Evolutionary conservation across 768 basidiomycete genomes (phyloP).

Genomic region (Auricularia sp.): DNA sequence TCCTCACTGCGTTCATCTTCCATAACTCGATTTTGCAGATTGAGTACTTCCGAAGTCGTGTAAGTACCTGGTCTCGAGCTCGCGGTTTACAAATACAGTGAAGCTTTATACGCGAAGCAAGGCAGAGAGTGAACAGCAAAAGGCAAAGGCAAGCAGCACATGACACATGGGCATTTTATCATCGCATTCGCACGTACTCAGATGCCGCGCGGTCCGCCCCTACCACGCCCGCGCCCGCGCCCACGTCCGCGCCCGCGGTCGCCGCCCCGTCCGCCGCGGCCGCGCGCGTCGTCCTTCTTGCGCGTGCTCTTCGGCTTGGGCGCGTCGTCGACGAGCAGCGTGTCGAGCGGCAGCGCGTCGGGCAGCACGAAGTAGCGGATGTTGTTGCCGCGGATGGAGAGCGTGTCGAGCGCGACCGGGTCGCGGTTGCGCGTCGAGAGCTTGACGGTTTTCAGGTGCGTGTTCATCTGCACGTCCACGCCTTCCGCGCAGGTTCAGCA

Average conservation of each 20-base stretch:
- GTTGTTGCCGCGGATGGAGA: constrained; percentile 95
- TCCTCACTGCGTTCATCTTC: too few species aligned
- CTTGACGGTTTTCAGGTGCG: constrained; percentile 94
- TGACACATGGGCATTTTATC: too few species aligned
- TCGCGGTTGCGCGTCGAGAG: constrained; percentile 89
- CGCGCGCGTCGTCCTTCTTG: constrained; percentile 68
- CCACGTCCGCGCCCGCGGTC: constrained; percentile 40
- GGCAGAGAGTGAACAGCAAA: too few species aligned
- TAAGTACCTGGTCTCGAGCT: too few species aligned
- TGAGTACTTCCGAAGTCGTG: too few species aligned
- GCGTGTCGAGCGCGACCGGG: constrained; percentile 73
- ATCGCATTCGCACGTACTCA: neutral
- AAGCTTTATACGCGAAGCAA: too few species aligned
- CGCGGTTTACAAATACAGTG: too few species aligned
- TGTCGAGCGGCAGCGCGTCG: constrained; percentile 92
- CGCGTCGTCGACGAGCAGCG: constrained; percentile 92
- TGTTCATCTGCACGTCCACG: constrained; percentile 99
- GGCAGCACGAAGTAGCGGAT: constrained; percentile 97
- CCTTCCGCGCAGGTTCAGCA: constrained; percentile 36
- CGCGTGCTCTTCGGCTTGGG: constrained; percentile 91
- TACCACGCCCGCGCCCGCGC: constrained; percentile 44
- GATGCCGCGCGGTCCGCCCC: constrained; percentile 30
- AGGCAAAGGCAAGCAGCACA: too few species aligned
- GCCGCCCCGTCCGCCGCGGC: constrained; percentile 45
- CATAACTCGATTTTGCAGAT: too few species aligned